Evolutionary conservation across 1,284 basidiomycete species (phyloP), one percentile per base, ranked within the genome.

Genomic region (Takashimella koratensis): DNA sequence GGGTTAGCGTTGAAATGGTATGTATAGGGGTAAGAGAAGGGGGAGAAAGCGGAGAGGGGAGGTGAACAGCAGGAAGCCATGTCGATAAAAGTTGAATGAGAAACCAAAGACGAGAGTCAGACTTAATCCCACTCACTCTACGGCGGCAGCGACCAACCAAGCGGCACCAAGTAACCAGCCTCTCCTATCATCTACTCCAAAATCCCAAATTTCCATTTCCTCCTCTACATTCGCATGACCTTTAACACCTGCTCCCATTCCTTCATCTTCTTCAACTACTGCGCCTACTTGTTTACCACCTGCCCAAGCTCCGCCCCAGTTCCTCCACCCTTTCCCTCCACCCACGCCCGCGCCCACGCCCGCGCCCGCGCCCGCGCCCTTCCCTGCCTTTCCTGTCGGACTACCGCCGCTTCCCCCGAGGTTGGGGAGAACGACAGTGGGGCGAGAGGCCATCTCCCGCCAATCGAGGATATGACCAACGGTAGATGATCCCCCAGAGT

Each of bases 401-500:
- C 51, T 36, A 39, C 63, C 40, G 16, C 10, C 30, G 16, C 30
- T 36, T 8, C 30, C 30, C 58, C 62, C 3, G 56, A 52, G 46
- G 67, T 65, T 16, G 51, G 40, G 5, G 45, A 41, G 45, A 51
- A 57, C 54, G 1, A 86, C 82, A 0, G 90, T 91, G 2, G 87
- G 84, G 53, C 83, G 77, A 6, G 90, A 88, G 1, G 89, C 88
- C 82, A 98, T 86, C 74, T 97, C 90, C 45, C 91, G 82, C 95
- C 95, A 98, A 76, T 98, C 94, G 84, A 98, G 89, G 25, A 98
- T 79, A 52, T 73, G 74, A 3, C 64, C 63, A 3, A 76, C 70
- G 0, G 73, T 73, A 13, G 64, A 58, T 22, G 75, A 57, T 2
- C 76, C 76, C 20, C 76, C 94, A 70, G 92, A 90, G 70, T 93